phyloP scores from a whole-genome alignment of 108 stramenopile species.

The Stephanodiscus triporus region DNA sequence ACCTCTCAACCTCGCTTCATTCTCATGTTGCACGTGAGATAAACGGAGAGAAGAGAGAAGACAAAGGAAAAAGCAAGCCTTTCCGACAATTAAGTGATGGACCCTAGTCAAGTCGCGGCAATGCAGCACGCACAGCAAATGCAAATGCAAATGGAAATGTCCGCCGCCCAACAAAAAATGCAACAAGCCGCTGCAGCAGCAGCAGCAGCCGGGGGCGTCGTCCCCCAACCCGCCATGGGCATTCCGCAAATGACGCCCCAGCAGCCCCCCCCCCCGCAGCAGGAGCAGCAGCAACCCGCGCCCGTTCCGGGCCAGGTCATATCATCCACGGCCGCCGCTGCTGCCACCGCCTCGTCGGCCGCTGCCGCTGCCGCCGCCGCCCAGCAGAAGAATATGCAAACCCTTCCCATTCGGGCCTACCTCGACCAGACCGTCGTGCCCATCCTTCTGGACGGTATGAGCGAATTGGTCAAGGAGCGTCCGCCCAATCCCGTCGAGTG shows the following conservation, averaged over 20 bases:
- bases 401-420: conserved; percentile 97
- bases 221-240: background rate
- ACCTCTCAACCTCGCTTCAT: too few species aligned
- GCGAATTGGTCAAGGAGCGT: conserved; percentile 97
- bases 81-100: background rate
- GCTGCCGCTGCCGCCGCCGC: background rate
- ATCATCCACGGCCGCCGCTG: background rate
- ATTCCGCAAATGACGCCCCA: conserved; percentile 1
- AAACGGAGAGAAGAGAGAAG: background rate
- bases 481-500: conserved; percentile 97
- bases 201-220: background rate
- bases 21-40: background rate
- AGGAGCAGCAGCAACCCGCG: conserved; percentile 7
- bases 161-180: background rate
- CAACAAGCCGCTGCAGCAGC: background rate
- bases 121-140: conserved; percentile 8
- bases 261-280: conserved; percentile 1
- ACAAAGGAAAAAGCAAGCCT: background rate
- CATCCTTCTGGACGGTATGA: conserved; percentile 97
- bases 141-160: conserved; percentile 9
- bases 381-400: conserved; percentile 59
- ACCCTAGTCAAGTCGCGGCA: conserved; percentile 10
- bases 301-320: background rate
- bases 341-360: background rate
- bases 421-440: conserved; percentile 99